Base-by-base conservation (phyloP, 192 early-diverging fungal genomes). In the Umbelopsis sp. region DNA sequence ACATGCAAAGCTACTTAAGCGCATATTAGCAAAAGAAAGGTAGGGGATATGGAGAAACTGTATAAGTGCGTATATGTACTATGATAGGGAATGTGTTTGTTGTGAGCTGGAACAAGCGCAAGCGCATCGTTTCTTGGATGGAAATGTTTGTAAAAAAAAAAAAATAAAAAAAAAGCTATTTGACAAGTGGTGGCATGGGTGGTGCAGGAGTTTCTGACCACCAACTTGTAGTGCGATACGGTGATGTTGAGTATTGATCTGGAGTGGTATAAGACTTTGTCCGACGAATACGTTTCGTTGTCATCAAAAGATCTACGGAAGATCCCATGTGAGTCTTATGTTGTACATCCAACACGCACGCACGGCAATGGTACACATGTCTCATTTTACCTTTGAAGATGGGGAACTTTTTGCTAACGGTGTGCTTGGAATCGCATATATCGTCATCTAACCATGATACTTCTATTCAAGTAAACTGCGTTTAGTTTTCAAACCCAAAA, bases 391-490 rank as follows among this genome's bases (percentile, higher is more conserved):
- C 56, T 62, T 62, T 62, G 56, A 62, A 20, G 0, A 32, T 34
- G 26, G 56, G 56, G 17, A 62, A 29, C 31, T 34, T 29, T 16
- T 62, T 62, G 10, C 29, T n/a, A 17, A 6, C 8, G 29, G 26
- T 34, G 34, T 62, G 56, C 29, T 62, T 62, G 31, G 56, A 34
- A 62, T 62, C 56, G n/a, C 56, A 62, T 16, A 62, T 62, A 62
- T 62, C 56, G 3, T 10, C 56, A 34, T 62, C 56, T 62, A 62
- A 7, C 56, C 56, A 62, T 62, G 56, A 62, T 31, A 62, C 56
- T 34, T 62, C 56, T 62, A n/a, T 21, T 49, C 20, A 49, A 17
- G n/a, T 1, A 6, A 49, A n/a, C n/a, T n/a, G n/a, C n/a, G n/a
- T n/a, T n/a, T 49, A 49, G 16, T 49, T 5, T 44, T 12, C 5